phyloP scores from a whole-genome alignment of 768 basidiomycete genomes.

The Mycena polygramma region DNA sequence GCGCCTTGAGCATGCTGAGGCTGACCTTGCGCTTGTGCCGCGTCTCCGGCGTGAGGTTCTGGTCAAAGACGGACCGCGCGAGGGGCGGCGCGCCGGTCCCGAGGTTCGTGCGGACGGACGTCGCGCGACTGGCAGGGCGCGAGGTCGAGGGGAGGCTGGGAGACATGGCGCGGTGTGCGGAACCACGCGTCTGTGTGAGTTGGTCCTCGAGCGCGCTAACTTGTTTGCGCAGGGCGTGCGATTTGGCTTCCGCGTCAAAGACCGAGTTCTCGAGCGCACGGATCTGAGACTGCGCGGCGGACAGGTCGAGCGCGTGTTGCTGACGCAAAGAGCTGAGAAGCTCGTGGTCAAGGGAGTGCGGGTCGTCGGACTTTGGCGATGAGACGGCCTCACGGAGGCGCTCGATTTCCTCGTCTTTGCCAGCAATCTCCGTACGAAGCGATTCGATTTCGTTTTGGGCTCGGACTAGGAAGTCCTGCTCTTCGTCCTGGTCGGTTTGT shows the following conservation, averaged over 20 bases:
- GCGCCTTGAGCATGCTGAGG: conserved; percentile 90
- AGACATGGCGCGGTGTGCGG: conserved; percentile 61
- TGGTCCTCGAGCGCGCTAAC: conserved; percentile 76
- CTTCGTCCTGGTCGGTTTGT: conserved; percentile 66
- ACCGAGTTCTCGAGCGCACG: conserved; percentile 79
- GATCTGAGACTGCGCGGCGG: conserved; percentile 83
- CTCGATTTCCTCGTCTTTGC: conserved; percentile 78
- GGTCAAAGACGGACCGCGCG: conserved; percentile 75
- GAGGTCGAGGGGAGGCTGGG: conserved; percentile 54
- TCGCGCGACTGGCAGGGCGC: conserved; percentile 61
- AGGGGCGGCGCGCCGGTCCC: conserved; percentile 53
- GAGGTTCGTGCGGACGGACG: conserved; percentile 56
- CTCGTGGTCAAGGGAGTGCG: conserved; percentile 79
- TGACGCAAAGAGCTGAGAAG: conserved; percentile 78
- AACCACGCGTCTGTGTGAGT: conserved; percentile 62
- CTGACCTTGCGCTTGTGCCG: conserved; percentile 87
- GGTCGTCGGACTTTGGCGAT: conserved; percentile 51
- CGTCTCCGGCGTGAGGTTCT: conserved; percentile 79
- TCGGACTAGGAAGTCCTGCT: conserved; percentile 70
- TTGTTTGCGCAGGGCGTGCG: conserved; percentile 78
- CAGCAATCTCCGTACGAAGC: conserved; percentile 71
- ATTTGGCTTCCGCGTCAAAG: conserved; percentile 79
- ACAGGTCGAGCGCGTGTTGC: conserved; percentile 85
- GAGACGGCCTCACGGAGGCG: conserved; percentile 63
- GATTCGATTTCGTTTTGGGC: conserved; percentile 79